phyloP scores from a whole-genome alignment of 768 basidiomycete species.

The Collybiopsis luxurians region DNA sequence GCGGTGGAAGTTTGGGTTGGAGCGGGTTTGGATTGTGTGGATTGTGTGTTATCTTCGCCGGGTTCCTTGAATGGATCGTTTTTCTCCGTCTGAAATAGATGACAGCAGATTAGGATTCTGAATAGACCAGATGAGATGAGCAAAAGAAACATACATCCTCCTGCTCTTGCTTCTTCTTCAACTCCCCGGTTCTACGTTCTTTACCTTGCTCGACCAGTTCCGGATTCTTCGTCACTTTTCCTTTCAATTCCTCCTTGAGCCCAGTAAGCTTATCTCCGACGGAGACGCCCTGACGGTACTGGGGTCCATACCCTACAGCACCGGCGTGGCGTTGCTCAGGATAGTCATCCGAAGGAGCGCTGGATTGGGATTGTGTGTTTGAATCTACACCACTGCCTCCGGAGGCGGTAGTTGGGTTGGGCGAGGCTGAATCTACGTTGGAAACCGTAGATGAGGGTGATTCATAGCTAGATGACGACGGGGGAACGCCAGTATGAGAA shows the following conservation, averaged over 20 bases:
- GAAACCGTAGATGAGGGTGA: no score
- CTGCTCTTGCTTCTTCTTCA: slow-evolving; percentile 27
- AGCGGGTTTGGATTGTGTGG: neutral
- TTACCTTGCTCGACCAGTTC: slow-evolving; percentile 25
- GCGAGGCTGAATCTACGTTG: no score
- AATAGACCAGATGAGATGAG: neutral
- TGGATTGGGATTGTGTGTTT: no score
- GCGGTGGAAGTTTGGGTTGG: neutral
- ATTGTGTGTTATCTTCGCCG: neutral
- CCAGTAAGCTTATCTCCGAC: slow-evolving; percentile 31
- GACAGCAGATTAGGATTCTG: neutral
- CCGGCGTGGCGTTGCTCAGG: slow-evolving; percentile 45
- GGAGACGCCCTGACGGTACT: slow-evolving; percentile 33
- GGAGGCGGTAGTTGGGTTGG: no score
- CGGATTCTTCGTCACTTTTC: slow-evolving; percentile 29
- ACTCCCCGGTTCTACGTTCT: slow-evolving; percentile 28
- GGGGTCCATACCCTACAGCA: slow-evolving; percentile 41
- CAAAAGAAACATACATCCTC: slow-evolving; percentile 16
- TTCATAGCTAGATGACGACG: no score
- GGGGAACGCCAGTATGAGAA: no score
- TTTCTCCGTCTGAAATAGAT: neutral
- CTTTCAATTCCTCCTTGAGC: slow-evolving; percentile 30
- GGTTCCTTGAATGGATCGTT: slow-evolving; percentile 2
- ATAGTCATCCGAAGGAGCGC: slow-evolving; percentile 16
- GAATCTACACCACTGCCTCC: no score